phyloP scores from a whole-genome alignment of 371 early-diverging fungal species.

The Massospora cicadina region DNA sequence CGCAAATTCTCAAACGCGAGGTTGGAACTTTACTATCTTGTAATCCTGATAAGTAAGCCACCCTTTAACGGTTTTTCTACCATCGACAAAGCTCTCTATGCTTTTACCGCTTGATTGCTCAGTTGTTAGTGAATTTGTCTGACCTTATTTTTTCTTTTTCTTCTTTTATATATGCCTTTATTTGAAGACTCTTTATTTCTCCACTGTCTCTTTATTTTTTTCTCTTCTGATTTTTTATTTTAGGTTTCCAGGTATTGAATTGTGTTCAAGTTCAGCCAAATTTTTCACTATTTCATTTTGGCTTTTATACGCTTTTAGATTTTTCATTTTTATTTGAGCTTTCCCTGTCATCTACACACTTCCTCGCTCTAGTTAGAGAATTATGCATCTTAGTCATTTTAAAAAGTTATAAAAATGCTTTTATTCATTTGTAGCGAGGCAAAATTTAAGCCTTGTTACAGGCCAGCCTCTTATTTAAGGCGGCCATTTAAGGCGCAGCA shows the following conservation, averaged over 20 bases:
- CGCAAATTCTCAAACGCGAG: slow-evolving; percentile 17
- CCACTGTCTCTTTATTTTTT: too few relatives aligned
- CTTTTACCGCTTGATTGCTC: background rate
- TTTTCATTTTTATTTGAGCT: background rate
- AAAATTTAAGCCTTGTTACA: too few relatives aligned
- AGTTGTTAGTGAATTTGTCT: background rate
- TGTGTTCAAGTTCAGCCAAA: background rate
- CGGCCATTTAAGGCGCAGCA: too few relatives aligned
- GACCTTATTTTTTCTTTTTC: background rate
- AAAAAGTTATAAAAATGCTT: too few relatives aligned
- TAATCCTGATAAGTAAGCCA: slow-evolving; percentile 16
- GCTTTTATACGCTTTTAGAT: background rate
- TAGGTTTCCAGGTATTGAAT: background rate
- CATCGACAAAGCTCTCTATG: background rate
- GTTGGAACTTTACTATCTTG: slow-evolving; percentile 18
- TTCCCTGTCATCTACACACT: background rate
- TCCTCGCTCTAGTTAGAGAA: background rate
- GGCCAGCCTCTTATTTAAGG: too few relatives aligned
- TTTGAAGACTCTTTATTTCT: background rate
- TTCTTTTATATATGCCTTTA: background rate
- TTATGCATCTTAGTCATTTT: too few relatives aligned
- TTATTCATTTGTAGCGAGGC: too few relatives aligned
- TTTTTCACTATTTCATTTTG: background rate
- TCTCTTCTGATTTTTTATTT: too few relatives aligned
- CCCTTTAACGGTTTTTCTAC: too few relatives aligned